A percentile compares a stretch with the other conserved stretches of the same genome.
Evolutionary conservation across 495 filamentous ascomycete species (phyloP).

Genomic region (Thermothielavioides terrestris): DNA sequence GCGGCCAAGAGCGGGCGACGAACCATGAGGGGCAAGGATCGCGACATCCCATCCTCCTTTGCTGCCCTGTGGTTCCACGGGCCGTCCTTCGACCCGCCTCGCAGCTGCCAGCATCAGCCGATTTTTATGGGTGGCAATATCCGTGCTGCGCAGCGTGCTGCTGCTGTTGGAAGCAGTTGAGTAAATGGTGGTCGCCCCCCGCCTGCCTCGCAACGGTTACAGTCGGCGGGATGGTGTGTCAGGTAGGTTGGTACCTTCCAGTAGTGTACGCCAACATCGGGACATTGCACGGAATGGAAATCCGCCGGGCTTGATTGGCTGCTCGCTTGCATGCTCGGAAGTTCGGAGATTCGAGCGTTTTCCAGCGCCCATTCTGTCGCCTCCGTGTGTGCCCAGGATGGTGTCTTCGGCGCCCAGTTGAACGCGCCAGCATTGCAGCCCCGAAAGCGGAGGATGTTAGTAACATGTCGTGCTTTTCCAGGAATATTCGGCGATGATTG

Average conservation of each 20-base stretch:
- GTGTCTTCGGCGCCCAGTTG: neutral
- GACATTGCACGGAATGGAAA: conserved; percentile 1
- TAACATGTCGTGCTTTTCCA: neutral
- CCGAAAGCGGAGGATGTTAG: too few species aligned
- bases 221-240: neutral
- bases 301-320: neutral
- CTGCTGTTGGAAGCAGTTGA: neutral
- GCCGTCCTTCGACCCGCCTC: neutral
- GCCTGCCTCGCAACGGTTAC: neutral
- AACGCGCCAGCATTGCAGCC: too few species aligned
- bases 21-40: conserved; percentile 7
- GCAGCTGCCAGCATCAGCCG: neutral
- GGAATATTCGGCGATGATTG: too few species aligned
- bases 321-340: neutral
- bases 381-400: neutral
- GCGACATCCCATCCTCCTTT: conserved; percentile 2
- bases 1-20: too few species aligned
- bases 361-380: neutral
- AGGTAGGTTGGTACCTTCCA: too few species aligned
- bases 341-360: conserved; percentile 3
- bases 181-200: too few species aligned
- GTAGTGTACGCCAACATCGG: too few species aligned
- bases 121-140: neutral
- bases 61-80: neutral
- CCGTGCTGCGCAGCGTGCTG: neutral